Evolutionary conservation across 129 eudicot species (phyloP), one percentile per base, ranked within the genome.

Genomic region (Saussurea involucrata): DNA sequence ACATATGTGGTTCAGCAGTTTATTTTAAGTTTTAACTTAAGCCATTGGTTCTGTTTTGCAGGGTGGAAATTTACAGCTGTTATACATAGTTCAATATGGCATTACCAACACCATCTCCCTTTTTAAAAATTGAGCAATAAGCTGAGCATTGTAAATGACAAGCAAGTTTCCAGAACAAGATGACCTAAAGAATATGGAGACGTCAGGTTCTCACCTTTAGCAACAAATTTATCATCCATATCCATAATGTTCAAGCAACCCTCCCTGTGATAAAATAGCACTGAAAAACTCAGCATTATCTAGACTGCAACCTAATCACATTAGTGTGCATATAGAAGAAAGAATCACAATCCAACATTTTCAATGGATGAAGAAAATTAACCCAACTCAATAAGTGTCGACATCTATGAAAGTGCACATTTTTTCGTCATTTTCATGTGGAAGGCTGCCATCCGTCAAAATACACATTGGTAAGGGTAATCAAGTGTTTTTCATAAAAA

Each of bases 181-280:
- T 46, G 68, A 22, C 31, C 24, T 25, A 71, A 40, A 79, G 15
- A 42, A 21, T 10, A 1, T 63, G 21, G 40, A 79, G 36, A 63
- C 11, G n/a, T 29, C 53, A 71, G 65, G n/a, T 24, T 69, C 84
- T 76, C 80, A 86, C 90, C 94, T 89, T 69, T 81, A 46, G 68
- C 80, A 58, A 75, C 66, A 74, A 74, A 63, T 63, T 82, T 82
- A 84, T 84, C 87, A 70, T 86, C 84, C 80, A 69, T 60, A 68
- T 81, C 75, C 94, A 84, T 84, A 40, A 77, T 34, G 80, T 74
- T 24, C 78, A 74, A 40, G 80, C 73, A 64, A 69, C 73, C 40
- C 82, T 69, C 83, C 84, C 87, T 82, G 85, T 74, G 66, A 78
- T 66, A 53, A 70, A 71, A 60, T 68, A 73, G 70, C 72, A 81